A percentile compares a stretch with the other conserved stretches of the same genome.
Evolutionary conservation across 176 grass and related monocot species (phyloP).

Genomic region (Secale cereale): DNA sequence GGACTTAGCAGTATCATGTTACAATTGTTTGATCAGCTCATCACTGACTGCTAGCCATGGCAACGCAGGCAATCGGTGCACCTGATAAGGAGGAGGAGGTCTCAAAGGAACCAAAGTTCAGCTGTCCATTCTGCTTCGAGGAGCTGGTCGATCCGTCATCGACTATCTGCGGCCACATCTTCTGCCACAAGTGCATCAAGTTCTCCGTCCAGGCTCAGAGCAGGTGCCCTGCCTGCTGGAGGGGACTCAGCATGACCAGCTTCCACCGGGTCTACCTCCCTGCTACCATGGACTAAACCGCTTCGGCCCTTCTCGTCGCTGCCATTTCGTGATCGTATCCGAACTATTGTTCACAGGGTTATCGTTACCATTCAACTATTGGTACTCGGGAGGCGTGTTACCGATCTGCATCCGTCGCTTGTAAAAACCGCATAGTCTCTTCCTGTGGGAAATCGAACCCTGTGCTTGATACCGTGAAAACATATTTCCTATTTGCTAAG

Average conservation of each 20-base stretch:
- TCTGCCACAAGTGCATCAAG: conserved; percentile 72
- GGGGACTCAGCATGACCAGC: conserved; percentile 26
- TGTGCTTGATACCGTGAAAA: not conserved
- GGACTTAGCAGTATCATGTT: not conserved
- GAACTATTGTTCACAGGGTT: not conserved
- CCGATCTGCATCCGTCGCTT: not conserved
- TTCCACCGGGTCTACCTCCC: conserved; percentile 81
- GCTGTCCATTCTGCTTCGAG: conserved; percentile 64
- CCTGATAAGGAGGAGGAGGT: conserved; percentile 25
- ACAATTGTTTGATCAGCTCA: not conserved
- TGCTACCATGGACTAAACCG: not conserved
- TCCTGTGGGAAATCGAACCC: not conserved
- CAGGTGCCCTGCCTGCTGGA: conserved; percentile 78
- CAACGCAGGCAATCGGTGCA: conserved; percentile 3
- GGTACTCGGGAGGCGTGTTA: not conserved
- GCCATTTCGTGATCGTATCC: not conserved
- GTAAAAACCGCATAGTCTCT: not conserved
- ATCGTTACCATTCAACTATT: not conserved
- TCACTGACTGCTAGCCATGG: too few relatives aligned
- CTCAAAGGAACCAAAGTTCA: conserved; percentile 46
- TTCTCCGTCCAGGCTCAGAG: conserved; percentile 41
- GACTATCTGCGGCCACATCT: conserved; percentile 91
- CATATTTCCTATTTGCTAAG: not conserved
- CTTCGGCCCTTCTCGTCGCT: not conserved
- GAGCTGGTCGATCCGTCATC: conserved; percentile 50